Evolutionary conservation across 2,329 filamentous ascomycete species (phyloP).

Genomic region (Ampelomyces quisqualis): DNA sequence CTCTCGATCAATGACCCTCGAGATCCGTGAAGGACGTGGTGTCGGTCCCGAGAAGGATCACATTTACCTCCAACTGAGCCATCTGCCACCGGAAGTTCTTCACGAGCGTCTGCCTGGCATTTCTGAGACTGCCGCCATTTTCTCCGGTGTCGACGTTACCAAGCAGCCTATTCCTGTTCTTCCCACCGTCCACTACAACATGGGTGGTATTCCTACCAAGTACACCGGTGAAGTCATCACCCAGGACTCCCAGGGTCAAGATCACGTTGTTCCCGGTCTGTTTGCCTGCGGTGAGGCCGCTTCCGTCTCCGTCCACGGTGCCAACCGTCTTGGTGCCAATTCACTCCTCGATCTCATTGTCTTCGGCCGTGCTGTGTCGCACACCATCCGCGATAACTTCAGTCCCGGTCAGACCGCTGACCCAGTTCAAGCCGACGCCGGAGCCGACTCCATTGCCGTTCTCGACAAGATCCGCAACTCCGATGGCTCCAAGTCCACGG

Average conservation of each 20-base stretch:
- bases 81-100: constrained; percentile 87
- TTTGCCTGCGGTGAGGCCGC: constrained; percentile 97
- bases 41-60: constrained; percentile 97
- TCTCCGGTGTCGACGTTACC: constrained; percentile 92
- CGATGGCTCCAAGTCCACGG: constrained; percentile 80
- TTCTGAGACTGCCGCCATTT: constrained; percentile 96
- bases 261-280: constrained; percentile 90
- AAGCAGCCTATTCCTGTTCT: constrained; percentile 97
- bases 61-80: constrained; percentile 96
- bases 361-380: constrained; percentile 94
- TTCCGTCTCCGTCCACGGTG: constrained; percentile 96
- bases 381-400: constrained; percentile 95
- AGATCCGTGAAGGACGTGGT: constrained; percentile 96
- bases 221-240: constrained; percentile 97
- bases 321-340: constrained; percentile 97
- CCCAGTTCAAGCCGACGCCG: constrained; percentile 79
- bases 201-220: constrained; percentile 97
- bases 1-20: constrained; percentile 95
- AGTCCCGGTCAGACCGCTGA: constrained; percentile 77
- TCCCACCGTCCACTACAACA: constrained; percentile 98
- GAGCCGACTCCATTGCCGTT: constrained; percentile 79
- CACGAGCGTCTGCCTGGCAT: constrained; percentile 97
- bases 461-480: constrained; percentile 85
- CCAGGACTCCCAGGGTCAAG: constrained; percentile 79
- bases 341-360: constrained; percentile 96